Base-by-base conservation (phyloP, 2,329 filamentous ascomycete genomes). In the Apiospora rasikravindrae region DNA sequence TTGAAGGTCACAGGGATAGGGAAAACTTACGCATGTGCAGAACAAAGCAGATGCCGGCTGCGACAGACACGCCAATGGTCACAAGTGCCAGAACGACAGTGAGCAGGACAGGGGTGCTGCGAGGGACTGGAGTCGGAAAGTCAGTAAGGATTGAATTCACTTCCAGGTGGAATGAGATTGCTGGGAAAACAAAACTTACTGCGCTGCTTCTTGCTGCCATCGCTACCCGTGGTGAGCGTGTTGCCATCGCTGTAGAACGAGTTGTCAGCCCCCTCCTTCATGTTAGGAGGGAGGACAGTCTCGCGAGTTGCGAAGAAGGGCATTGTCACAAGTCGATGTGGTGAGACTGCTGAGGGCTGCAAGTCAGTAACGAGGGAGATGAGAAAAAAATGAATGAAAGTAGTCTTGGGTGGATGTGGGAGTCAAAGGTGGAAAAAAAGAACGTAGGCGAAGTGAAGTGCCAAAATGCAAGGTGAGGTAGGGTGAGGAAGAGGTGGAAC, bases 301-400 rank as follows among this genome's bases (percentile, higher is more conserved):
- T 69, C 68, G 37, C 68, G 68, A 14, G 29, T 57, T 47, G 68
- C 68, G 37, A 69, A 69, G 68, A 69, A 69, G 0, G 68, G 68
- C 68, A 69, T 69, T 1, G 57, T 64, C 29, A 64, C 57, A 64
- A 64, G 33, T 22, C 14, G 57, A n/a, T 29, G 24, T 29, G 26
- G 66, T 26, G n/a, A 1, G 33, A 13, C 29, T 68, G 66, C 66
- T 68, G 42, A n/a, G 5, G 2, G 7, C 1, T 26, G 24, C 66
- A 29, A 68, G 66, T 68, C 26, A 68, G 66, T 45, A 11, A 4
- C 13, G n/a, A 29, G n/a, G 4, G 26, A 19, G 47, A 29, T 4
- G n/a, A n/a, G n/a, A n/a, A n/a, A n/a, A 47, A 10, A 10, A 29
- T 13, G 2, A 47, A 29, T 45, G 37, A 14, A 47, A 7, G 14